Base-by-base conservation (phyloP, 768 basidiomycete species). In the Pleurotus ostreatus region DNA sequence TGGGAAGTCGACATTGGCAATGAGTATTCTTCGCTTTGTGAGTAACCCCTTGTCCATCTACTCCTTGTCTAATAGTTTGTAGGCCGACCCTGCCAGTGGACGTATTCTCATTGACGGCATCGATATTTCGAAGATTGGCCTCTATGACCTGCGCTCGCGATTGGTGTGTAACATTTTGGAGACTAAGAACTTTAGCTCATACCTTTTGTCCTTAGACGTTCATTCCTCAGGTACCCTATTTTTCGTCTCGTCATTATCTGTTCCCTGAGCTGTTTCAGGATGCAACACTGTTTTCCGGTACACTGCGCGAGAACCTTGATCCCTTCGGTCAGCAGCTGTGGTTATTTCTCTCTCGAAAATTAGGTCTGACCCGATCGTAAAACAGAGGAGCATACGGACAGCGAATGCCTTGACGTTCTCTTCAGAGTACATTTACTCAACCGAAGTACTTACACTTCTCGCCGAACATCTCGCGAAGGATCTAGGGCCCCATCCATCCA, bases 41-140 rank as follows among this genome's bases (percentile, higher is more conserved):
- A 53, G 84, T 75, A 18, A n/a, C 44, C 41, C 40, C 20, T 55
- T 49, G 38, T 49, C n/a, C 1, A 5, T 30, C 39, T 13, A 44
- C 22, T 8, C 22, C 40, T 46, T 47, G 58, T 52, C 22, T 22
- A 26, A 41, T 34, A 30, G 15, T 20, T 54, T 15, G 34, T 56
- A 86, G 84, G 82, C 86, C 15, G 93, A 96, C 64, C 92, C 94
- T 1, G 72, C 78, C 2, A 74, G 72, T 13, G 94, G 94, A 0
- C 78, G 78, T 20, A 93, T 97, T 49, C 26, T 89, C 46, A 85
- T 96, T 16, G 94, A 94, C 59, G 94, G 92, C 4, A 86, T 95
- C 57, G 93, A 95, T 64, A 92, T 94, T 51, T 86, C 86, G 1
- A 85, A 74, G 3, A 94, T 97, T 55, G 92, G 93, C 11, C 71